These are phyloP conservation scores for Gracilaria vermiculophylla DNA, from an alignment of 23 red algal genomes.

Conservation along the genomic window DNA sequence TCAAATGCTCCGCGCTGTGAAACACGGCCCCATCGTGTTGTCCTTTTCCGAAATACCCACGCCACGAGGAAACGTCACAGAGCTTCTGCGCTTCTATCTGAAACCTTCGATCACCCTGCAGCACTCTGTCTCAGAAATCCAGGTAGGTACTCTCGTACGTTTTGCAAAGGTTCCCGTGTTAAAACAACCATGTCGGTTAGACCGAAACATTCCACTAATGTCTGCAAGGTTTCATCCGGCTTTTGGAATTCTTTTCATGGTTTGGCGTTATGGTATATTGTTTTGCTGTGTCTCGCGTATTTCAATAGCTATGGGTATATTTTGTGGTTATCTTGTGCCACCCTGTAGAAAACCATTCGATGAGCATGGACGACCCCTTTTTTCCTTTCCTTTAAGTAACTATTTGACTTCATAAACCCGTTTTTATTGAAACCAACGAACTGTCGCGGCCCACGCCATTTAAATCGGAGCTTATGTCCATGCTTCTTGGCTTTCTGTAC, in stretches of 20 bases:
- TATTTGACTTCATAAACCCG: slow-evolving; percentile 15
- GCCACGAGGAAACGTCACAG: neutral
- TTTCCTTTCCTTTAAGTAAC: neutral
- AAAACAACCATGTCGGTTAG: neutral
- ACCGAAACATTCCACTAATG: neutral
- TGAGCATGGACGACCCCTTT: slow-evolving; percentile 9
- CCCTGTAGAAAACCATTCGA: neutral
- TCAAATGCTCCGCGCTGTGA: no score
- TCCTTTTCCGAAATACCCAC: neutral
- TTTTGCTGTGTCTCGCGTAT: slow-evolving; percentile 2
- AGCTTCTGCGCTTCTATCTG: neutral
- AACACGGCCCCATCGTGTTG: neutral
- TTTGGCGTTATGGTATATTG: slow-evolving; percentile 2
- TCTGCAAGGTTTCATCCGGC: neutral
- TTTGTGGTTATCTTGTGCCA: neutral
- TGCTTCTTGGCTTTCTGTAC: slow-evolving; percentile 3
- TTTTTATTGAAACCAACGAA: neutral
- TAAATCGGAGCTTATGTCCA: slow-evolving; percentile 20
- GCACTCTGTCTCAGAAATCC: neutral
- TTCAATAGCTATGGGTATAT: neutral
- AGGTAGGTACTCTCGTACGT: slow-evolving; percentile 8
- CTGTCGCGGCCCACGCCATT: neutral
- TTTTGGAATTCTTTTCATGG: neutral
- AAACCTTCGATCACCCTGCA: neutral
- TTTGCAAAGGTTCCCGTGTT: slow-evolving; percentile 35